A percentile compares a stretch with the other conserved stretches of the same genome.
Conservation (phyloP, 495 filamentous ascomycete species). For the Talaromyces stipitatus region DNA sequence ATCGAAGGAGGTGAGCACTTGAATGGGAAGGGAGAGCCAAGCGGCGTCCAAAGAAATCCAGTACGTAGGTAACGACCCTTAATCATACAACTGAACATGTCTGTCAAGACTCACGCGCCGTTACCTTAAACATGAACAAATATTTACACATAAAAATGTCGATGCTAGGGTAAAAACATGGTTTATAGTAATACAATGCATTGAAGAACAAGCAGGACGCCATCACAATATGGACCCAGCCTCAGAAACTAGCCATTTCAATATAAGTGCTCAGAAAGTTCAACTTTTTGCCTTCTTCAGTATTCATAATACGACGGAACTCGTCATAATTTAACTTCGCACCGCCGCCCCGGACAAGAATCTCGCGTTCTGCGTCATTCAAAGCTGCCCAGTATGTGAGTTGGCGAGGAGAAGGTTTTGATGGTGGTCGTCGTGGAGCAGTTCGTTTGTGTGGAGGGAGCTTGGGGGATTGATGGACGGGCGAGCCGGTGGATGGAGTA, state of each 20-base stretch:
- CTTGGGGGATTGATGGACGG: constrained; percentile 16
- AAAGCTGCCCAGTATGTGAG: constrained; percentile 46
- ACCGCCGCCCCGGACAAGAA: constrained; percentile 62
- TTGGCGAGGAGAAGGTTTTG: constrained; percentile 26
- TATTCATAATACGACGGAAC: constrained; percentile 64
- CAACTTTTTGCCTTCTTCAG: constrained; percentile 52
- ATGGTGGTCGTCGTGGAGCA: constrained; percentile 10
- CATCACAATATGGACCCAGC: not conserved
- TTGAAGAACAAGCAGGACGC: not conserved
- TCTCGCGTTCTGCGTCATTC: constrained; percentile 57
- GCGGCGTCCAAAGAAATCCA: too few relatives aligned
- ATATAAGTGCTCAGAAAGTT: constrained; percentile 81
- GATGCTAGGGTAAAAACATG: not conserved
- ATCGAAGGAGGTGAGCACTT: too few relatives aligned
- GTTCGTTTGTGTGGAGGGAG: constrained; percentile 10
- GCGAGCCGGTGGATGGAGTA: constrained; percentile 28
- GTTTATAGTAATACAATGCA: not conserved
- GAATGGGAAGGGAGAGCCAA: too few relatives aligned
- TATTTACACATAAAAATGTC: not conserved
- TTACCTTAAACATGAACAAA: not conserved
- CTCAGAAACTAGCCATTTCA: constrained; percentile 63
- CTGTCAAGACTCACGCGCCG: too few relatives aligned
- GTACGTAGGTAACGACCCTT: too few relatives aligned
- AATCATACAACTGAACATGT: too few relatives aligned
- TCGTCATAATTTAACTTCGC: constrained; percentile 64